A percentile compares a stretch with the other conserved stretches of the same genome.
Conservation (phyloP, 306 rosid species). For the Pueraria montana region DNA sequence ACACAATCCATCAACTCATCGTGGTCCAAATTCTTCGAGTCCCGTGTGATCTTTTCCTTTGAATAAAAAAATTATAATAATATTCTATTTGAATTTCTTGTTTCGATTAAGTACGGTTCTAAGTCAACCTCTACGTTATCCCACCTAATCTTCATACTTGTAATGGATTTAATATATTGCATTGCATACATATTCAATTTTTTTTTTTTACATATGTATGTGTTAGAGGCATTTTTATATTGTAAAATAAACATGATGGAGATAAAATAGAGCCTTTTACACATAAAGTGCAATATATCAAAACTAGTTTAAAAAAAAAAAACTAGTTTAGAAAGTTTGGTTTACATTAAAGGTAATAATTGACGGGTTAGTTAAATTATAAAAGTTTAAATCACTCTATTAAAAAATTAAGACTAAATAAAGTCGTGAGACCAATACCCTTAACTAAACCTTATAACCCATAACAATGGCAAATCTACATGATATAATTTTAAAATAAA, state of each 20-base stretch:
- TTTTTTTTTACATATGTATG: background rate
- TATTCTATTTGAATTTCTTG: background rate
- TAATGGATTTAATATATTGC: background rate
- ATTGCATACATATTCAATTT: background rate
- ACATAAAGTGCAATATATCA: too few relatives aligned
- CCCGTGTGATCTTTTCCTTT: background rate
- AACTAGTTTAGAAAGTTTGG: too few relatives aligned
- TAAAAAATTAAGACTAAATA: background rate
- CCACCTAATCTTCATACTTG: background rate
- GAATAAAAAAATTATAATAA: background rate
- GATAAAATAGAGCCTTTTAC: too few relatives aligned
- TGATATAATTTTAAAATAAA: background rate
- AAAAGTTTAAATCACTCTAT: too few relatives aligned
- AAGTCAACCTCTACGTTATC: conserved; percentile 2
- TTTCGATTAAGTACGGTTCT: background rate
- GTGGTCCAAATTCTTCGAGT: background rate
- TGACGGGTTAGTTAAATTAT: too few relatives aligned
- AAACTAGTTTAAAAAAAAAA: too few relatives aligned
- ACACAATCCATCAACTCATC: background rate
- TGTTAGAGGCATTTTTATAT: background rate
- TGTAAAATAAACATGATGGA: background rate
- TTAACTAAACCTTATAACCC: background rate
- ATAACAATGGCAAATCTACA: background rate
- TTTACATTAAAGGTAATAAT: too few relatives aligned
- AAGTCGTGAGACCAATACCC: background rate